These are phyloP conservation scores for Ceratobasidium sp. DNA, from an alignment of 1,284 basidiomycete genomes.

Conservation along the genomic window DNA sequence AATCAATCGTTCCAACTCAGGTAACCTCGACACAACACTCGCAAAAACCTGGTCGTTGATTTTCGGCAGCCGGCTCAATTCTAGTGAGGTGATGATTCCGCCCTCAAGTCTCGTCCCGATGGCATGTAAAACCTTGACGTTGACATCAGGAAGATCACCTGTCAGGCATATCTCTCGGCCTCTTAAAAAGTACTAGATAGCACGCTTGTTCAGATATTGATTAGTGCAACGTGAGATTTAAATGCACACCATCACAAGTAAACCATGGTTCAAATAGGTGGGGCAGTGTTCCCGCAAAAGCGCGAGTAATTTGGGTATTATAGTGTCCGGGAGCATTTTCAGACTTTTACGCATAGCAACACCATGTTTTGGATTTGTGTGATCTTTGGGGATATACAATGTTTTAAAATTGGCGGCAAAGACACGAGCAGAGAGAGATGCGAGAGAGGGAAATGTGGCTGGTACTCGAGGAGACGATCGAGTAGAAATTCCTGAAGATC, in stretches of 20 bases:
- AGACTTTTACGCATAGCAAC: slow-evolving; percentile 56
- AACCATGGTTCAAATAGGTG: slow-evolving; percentile 59
- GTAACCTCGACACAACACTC: slow-evolving; percentile 59
- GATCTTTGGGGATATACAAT: slow-evolving; percentile 58
- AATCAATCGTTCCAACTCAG: slow-evolving; percentile 60
- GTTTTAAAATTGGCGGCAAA: slow-evolving; percentile 62
- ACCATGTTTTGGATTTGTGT: slow-evolving; percentile 51
- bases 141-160: slow-evolving; percentile 64
- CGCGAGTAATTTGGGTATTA: slow-evolving; percentile 63
- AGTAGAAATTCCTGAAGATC: slow-evolving; percentile 17
- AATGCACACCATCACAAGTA: slow-evolving; percentile 64
- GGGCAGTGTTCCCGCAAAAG: slow-evolving; percentile 63
- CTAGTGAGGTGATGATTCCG: slow-evolving; percentile 60
- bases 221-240: neutral
- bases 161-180: slow-evolving; percentile 64
- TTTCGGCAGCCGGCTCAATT: slow-evolving; percentile 64
- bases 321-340: slow-evolving; percentile 63
- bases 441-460: slow-evolving; percentile 11
- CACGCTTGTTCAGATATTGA: slow-evolving; percentile 7
- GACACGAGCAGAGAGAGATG: slow-evolving; percentile 16
- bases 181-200: slow-evolving; percentile 66
- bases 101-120: slow-evolving; percentile 55
- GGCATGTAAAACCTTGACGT: slow-evolving; percentile 61
- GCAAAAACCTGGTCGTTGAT: slow-evolving; percentile 65
- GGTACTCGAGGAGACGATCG: slow-evolving; percentile 4